These are phyloP conservation scores for Mallotus repandus DNA, from an alignment of 441 rosid genomes.

Conservation along the genomic window DNA sequence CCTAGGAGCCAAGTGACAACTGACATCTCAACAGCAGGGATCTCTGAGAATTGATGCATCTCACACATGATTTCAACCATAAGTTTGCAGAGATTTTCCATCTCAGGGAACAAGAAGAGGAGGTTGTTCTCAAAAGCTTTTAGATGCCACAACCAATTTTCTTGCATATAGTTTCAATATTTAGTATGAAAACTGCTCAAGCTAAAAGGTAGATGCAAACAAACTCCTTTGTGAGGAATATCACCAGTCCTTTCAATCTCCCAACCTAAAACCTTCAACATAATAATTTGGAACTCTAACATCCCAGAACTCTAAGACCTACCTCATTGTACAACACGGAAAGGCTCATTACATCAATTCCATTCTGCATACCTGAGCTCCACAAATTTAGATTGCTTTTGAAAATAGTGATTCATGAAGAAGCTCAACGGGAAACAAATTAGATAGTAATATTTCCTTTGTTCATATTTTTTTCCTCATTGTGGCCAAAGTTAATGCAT, in stretches of 20 bases:
- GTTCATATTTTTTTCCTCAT: not conserved
- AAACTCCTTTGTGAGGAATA: not conserved
- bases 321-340: too few relatives aligned
- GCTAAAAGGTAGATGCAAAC: not conserved
- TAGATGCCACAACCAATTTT: not conserved
- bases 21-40: not conserved
- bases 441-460: not conserved
- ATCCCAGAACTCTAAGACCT: too few relatives aligned
- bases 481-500: not conserved
- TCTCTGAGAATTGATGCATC: not conserved
- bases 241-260: not conserved
- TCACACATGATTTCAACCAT: not conserved
- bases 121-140: not conserved
- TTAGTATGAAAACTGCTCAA: not conserved
- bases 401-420: not conserved
- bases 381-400: not conserved
- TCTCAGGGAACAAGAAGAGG: not conserved
- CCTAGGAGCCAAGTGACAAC: too few relatives aligned
- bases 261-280: too few relatives aligned
- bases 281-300: too few relatives aligned
- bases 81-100: not conserved
- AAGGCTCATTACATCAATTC: too few relatives aligned
- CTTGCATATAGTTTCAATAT: not conserved
- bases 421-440: not conserved
- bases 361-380: not conserved